Evolutionary conservation across 139 green algal species (phyloP).

Genomic region (Nannochloris sp.): DNA sequence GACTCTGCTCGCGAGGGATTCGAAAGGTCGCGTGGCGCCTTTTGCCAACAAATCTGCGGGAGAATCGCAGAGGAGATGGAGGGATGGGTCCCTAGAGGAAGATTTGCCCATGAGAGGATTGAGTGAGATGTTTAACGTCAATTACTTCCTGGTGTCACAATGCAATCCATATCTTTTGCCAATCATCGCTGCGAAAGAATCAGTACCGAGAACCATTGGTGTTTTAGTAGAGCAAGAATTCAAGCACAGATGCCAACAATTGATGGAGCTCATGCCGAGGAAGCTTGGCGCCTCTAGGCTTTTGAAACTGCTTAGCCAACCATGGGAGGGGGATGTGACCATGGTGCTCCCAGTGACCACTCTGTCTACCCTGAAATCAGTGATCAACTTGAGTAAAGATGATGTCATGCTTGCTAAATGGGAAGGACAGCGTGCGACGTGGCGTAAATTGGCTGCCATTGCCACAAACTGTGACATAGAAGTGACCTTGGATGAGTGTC

Average conservation of each 20-base stretch:
- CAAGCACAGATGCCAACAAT: conserved; percentile 28
- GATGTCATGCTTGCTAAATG: conserved; percentile 18
- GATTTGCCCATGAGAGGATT: conserved; percentile 75
- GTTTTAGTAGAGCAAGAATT: conserved; percentile 15
- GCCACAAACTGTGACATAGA: conserved; percentile 76
- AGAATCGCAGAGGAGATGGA: conserved; percentile 46
- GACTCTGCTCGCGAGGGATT: conserved; percentile 50
- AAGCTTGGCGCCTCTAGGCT: conserved; percentile 14
- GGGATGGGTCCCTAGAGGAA: conserved; percentile 63
- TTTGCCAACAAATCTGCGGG: conserved; percentile 16
- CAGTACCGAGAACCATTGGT: conserved; percentile 1
- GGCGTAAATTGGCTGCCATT: conserved; percentile 71
- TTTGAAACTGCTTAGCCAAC: conserved; percentile 32
- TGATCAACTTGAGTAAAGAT: conserved; percentile 58
- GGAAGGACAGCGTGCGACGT: conserved; percentile 60
- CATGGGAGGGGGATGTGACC: conserved; percentile 79
- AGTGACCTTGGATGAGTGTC: conserved; percentile 62
- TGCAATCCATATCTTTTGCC: conserved; percentile 21
- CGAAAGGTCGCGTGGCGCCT: conserved; percentile 11
- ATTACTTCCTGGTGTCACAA: conserved; percentile 73
- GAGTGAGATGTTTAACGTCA: conserved; percentile 82
- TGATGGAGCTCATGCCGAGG: conserved; percentile 24
- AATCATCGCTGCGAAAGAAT: conserved; percentile 11
- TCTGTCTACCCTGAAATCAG: conserved; percentile 53
- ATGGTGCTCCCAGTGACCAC: conserved; percentile 57